Conservation (phyloP, 2,329 filamentous ascomycete species). For the Bipolaris gigantea region DNA sequence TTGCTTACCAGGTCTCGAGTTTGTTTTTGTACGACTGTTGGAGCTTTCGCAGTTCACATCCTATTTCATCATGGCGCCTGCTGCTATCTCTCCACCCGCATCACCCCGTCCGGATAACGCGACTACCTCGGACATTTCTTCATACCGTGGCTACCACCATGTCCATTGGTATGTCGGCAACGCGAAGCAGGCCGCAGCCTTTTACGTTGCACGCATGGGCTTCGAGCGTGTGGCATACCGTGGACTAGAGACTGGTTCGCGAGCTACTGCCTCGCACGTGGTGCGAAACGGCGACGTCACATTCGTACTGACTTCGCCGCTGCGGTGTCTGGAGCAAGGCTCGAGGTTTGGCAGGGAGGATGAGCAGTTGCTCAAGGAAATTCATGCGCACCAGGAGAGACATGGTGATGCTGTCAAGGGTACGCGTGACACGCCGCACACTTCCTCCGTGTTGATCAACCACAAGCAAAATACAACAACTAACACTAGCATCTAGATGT, state of each 20-base stretch:
- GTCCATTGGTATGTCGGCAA: constrained; percentile 97
- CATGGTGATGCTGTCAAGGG: constrained; percentile 90
- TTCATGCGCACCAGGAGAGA: constrained; percentile 79
- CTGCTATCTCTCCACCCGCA: constrained; percentile 48
- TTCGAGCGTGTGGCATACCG: constrained; percentile 81
- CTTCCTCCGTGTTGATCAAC: not conserved
- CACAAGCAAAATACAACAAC: not conserved
- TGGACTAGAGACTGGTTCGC: constrained; percentile 84
- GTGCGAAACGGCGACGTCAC: constrained; percentile 74
- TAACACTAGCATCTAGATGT: constrained; percentile 62
- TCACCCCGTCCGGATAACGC: constrained; percentile 33
- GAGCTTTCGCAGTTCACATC: not conserved
- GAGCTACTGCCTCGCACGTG: constrained; percentile 81
- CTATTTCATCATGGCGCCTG: constrained; percentile 32
- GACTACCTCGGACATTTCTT: constrained; percentile 40
- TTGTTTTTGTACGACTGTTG: not conserved
- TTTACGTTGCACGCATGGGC: constrained; percentile 85
- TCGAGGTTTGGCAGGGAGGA: constrained; percentile 56
- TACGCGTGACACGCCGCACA: constrained; percentile 11
- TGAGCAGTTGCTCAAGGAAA: constrained; percentile 66
- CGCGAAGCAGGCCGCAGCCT: constrained; percentile 89
- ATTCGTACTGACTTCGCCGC: constrained; percentile 82
- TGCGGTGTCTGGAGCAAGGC: constrained; percentile 56
- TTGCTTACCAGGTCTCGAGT: not conserved
- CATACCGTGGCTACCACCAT: constrained; percentile 86